A percentile compares a stretch with the other conserved stretches of the same genome.
phyloP scores from a whole-genome alignment of 306 rosid species.

The Rubus parviflorus region DNA sequence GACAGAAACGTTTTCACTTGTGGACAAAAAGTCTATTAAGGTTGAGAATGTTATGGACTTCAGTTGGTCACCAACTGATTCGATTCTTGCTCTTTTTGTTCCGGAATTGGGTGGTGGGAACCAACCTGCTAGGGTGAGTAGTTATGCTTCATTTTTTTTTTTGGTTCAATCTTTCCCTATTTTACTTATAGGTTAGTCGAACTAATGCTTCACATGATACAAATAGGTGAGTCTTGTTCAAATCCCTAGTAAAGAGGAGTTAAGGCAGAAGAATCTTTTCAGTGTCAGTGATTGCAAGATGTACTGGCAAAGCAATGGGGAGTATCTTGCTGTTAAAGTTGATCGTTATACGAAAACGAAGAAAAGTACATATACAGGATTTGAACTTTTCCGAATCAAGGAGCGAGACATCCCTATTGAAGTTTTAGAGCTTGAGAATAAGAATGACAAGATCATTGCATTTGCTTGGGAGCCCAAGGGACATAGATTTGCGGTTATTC shows the following conservation, averaged over 20 bases:
- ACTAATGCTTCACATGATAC: slow-evolving; percentile 12
- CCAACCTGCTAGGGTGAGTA: slow-evolving; percentile 87
- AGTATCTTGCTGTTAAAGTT: slow-evolving; percentile 81
- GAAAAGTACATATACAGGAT: slow-evolving; percentile 77
- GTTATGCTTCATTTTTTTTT: background rate
- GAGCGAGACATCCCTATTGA: slow-evolving; percentile 85
- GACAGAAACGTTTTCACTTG: slow-evolving; percentile 78
- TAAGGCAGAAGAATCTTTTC: slow-evolving; percentile 71
- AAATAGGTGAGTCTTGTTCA: slow-evolving; percentile 80
- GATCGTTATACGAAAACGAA: slow-evolving; percentile 76
- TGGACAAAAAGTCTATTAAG: slow-evolving; percentile 84
- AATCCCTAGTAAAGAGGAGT: slow-evolving; percentile 86
- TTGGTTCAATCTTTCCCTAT: background rate
- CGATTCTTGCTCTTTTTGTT: slow-evolving; percentile 83
- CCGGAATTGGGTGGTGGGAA: slow-evolving; percentile 95
- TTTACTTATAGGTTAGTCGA: background rate
- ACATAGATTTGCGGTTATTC: slow-evolving; percentile 76
- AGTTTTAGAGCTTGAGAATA: slow-evolving; percentile 83
- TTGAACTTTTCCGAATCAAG: slow-evolving; percentile 81
- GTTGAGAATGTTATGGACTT: slow-evolving; percentile 91
- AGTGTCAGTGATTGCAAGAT: slow-evolving; percentile 89
- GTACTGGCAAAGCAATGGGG: slow-evolving; percentile 94
- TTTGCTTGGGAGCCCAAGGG: slow-evolving; percentile 99
- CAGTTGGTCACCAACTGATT: slow-evolving; percentile 91
- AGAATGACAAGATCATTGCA: slow-evolving; percentile 84